Conservation (phyloP, 331 rosid species). For the Acacia concinna region DNA sequence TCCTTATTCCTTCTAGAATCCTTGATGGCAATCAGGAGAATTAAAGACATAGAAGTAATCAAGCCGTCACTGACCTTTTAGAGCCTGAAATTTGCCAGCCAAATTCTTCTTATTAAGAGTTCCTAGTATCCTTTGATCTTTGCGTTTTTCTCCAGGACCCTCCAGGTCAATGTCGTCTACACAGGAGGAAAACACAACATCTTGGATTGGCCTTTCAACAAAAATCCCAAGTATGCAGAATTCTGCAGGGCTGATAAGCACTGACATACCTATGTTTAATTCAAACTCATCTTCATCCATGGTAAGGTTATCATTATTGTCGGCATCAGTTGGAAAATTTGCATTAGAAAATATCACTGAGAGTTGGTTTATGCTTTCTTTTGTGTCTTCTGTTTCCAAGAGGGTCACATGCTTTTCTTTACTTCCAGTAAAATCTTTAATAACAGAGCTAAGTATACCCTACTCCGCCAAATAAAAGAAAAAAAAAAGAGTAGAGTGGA, state of each 20-base stretch:
- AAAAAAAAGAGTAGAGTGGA: neutral
- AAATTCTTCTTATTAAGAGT: conserved; percentile 71
- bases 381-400: conserved; percentile 56
- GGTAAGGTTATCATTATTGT: conserved; percentile 40
- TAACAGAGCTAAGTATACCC: conserved; percentile 79
- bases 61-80: conserved; percentile 61
- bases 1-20: neutral
- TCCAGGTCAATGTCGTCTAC: conserved; percentile 79
- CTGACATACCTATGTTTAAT: conserved; percentile 62
- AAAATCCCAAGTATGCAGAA: neutral
- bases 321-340: conserved; percentile 51
- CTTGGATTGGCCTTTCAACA: neutral
- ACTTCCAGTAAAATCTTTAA: conserved; percentile 75
- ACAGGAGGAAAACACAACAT: conserved; percentile 23
- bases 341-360: conserved; percentile 54
- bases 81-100: conserved; percentile 63
- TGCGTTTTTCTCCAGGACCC: conserved; percentile 54
- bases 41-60: neutral
- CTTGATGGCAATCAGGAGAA: neutral
- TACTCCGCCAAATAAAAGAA: conserved; percentile 24
- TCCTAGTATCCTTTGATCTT: conserved; percentile 67
- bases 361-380: conserved; percentile 64
- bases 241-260: neutral
- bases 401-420: conserved; percentile 59
- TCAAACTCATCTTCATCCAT: conserved; percentile 47